phyloP scores from a whole-genome alignment of 2,329 filamentous ascomycete genomes.

The Alternaria metachromatica region DNA sequence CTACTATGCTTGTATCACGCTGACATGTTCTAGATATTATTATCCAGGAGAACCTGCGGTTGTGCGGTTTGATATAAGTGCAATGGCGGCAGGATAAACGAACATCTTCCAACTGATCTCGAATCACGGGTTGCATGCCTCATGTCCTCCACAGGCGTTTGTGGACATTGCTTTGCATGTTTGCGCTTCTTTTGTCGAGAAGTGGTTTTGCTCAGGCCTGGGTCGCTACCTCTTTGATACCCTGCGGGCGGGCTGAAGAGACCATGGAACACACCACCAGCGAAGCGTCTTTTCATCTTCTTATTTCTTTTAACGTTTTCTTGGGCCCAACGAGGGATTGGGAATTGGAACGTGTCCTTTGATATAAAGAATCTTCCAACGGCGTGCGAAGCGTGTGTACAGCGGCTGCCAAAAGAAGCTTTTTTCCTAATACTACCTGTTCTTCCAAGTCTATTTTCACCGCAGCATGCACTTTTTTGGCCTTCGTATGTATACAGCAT shows the following conservation, averaged over 20 bases:
- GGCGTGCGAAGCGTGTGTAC: constrained; percentile 3
- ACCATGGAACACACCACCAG: constrained; percentile 27
- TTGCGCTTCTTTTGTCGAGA: constrained; percentile 30
- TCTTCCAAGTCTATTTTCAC: constrained; percentile 5
- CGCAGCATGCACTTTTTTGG: constrained; percentile 1
- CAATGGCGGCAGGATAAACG: constrained; percentile 27
- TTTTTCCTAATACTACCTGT: constrained; percentile 27
- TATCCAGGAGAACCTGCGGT: constrained; percentile 97
- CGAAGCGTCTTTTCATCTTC: constrained; percentile 24
- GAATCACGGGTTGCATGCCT: constrained; percentile 47
- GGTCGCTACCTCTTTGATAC: constrained; percentile 45
- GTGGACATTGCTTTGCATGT: constrained; percentile 39
- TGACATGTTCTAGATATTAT: constrained; percentile 83
- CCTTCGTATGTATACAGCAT: constrained; percentile 12
- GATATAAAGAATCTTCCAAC: constrained; percentile 3
- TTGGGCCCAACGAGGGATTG: constrained; percentile 15
- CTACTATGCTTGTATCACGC: constrained; percentile 21
- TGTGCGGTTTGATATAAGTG: constrained; percentile 92
- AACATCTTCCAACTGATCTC: constrained; percentile 40
- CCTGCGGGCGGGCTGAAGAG: constrained; percentile 34
- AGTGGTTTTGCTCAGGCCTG: constrained; percentile 40
- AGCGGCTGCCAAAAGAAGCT: constrained; percentile 19
- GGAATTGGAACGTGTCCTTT: constrained; percentile 15
- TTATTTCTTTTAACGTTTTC: constrained; percentile 15
- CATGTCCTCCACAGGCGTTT: constrained; percentile 47